Evolutionary conservation across 495 filamentous ascomycete genomes (phyloP).

Genomic region (Penicillium pancosmium): DNA sequence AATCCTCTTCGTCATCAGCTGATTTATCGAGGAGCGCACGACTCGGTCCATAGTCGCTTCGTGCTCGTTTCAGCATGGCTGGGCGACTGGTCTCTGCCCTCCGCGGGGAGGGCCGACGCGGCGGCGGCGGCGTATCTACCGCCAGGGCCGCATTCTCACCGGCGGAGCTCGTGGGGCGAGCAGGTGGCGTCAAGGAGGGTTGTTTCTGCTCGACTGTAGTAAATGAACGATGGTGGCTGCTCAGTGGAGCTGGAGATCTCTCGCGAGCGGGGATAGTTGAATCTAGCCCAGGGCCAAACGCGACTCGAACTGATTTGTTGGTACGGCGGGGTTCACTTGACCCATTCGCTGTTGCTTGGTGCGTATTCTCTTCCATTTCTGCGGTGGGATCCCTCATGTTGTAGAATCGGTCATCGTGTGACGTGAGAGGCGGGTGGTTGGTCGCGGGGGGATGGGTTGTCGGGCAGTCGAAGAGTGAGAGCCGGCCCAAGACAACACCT

Average conservation of each 20-base stretch:
- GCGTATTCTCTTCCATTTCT: constrained; percentile 42
- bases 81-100: constrained; percentile 48
- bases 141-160: constrained; percentile 32
- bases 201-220: constrained; percentile 40
- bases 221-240: constrained; percentile 44
- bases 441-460: constrained; percentile 14
- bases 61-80: constrained; percentile 65
- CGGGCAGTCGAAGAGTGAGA: constrained; percentile 15
- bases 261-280: constrained; percentile 47
- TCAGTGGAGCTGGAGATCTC: constrained; percentile 40
- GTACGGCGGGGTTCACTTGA: constrained; percentile 40
- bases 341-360: constrained; percentile 32
- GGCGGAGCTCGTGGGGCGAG: constrained; percentile 39
- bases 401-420: constrained; percentile 42
- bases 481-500: constrained; percentile 6
- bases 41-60: constrained; percentile 67
- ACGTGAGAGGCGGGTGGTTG: constrained; percentile 12
- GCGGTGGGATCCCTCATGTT: constrained; percentile 46
- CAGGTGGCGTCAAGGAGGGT: constrained; percentile 24
- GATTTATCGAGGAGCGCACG: constrained; percentile 39
- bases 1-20: constrained; percentile 49
- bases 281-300: constrained; percentile 49
- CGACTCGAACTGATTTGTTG: constrained; percentile 46
- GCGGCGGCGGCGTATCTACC: constrained; percentile 26
- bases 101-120: constrained; percentile 34